phyloP scores from a whole-genome alignment of 371 early-diverging fungal genomes.

The Mucor circinelloides region DNA sequence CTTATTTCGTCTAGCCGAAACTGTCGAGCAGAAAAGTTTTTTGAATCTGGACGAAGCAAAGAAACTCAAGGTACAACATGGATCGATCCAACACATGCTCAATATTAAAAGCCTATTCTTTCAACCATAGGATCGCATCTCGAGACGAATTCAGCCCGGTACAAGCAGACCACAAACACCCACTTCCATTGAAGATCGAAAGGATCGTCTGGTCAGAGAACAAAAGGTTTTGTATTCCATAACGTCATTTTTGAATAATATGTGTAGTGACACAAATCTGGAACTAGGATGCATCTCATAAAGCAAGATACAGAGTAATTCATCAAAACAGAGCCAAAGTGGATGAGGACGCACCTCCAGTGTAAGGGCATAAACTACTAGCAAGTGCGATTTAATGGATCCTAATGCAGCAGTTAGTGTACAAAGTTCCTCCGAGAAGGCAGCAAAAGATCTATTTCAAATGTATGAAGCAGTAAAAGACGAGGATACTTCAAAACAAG shows the following conservation, averaged over 20 bases:
- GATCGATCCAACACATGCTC: too few relatives aligned
- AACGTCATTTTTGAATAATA: neutral
- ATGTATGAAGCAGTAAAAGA: constrained; percentile 74
- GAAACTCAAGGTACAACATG: constrained; percentile 47
- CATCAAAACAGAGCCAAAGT: constrained; percentile 50
- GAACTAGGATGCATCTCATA: constrained; percentile 38
- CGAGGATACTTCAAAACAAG: constrained; percentile 43
- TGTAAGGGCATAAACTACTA: constrained; percentile 13
- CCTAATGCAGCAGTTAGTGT: constrained; percentile 26
- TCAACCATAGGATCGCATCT: constrained; percentile 53
- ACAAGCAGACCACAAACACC: constrained; percentile 41
- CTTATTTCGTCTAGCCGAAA: constrained; percentile 66
- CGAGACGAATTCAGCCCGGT: constrained; percentile 46
- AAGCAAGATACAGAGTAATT: constrained; percentile 65
- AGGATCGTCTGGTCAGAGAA: constrained; percentile 38
- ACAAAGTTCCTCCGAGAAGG: constrained; percentile 39
- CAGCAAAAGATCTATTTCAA: constrained; percentile 52
- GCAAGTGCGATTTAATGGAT: neutral
- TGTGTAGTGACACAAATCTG: neutral
- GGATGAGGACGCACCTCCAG: constrained; percentile 26
- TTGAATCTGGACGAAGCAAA: constrained; percentile 53
- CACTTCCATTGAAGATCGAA: constrained; percentile 32
- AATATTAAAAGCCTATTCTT: too few relatives aligned
- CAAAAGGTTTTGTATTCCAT: constrained; percentile 27
- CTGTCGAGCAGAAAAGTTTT: constrained; percentile 64